Evolutionary conservation across 1,139 yeast genomes (phyloP).

Genomic region (Suhomyces wounanorum): DNA sequence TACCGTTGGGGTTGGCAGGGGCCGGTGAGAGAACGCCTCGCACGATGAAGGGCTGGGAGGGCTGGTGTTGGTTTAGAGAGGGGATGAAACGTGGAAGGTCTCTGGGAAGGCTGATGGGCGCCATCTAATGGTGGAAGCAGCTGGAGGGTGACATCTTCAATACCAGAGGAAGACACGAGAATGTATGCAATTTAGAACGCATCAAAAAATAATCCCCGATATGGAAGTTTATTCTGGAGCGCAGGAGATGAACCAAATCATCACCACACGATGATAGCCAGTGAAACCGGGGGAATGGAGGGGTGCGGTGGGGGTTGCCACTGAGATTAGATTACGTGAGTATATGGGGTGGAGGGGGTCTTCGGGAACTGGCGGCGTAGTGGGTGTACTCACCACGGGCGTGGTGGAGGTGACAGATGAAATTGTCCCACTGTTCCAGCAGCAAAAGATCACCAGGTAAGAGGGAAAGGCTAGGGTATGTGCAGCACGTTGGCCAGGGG

Average conservation of each 20-base stretch:
- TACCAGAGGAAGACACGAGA: neutral
- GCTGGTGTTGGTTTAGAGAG: neutral
- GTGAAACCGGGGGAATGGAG: neutral
- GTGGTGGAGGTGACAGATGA: neutral
- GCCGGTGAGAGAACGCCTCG: slow-evolving; percentile 4
- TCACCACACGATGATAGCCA: neutral
- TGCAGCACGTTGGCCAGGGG: too few species aligned
- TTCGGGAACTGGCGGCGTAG: too few species aligned
- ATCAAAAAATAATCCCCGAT: neutral
- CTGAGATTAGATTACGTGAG: too few species aligned
- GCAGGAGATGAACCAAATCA: neutral
- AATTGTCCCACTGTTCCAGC: neutral
- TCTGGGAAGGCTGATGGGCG: neutral
- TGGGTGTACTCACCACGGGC: too few species aligned
- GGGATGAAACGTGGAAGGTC: neutral
- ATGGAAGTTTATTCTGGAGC: neutral
- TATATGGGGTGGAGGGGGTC: too few species aligned
- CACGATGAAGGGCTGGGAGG: neutral
- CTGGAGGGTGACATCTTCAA: neutral
- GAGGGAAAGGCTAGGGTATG: neutral
- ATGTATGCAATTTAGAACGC: neutral
- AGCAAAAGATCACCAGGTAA: neutral
- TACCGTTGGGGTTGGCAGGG: neutral
- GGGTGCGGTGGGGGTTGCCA: too few species aligned
- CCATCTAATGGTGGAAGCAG: neutral